Evolutionary conservation across 106 monocot genomes (phyloP).

Genomic region (Gastrodia elata): DNA sequence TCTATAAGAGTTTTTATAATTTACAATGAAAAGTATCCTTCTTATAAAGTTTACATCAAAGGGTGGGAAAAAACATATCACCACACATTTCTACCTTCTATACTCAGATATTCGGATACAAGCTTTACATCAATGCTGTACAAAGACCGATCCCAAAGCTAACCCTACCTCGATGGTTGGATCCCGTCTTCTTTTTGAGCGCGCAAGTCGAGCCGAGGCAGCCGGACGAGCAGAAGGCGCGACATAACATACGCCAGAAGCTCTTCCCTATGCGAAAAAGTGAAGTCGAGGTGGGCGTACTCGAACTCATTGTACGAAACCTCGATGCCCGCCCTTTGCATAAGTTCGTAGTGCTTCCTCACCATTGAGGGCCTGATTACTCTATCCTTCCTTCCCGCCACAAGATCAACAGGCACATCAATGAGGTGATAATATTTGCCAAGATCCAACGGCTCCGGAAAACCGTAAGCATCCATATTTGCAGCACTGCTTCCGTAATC

Average conservation of each 20-base stretch:
- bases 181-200: constrained; percentile 5
- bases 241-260: constrained; percentile 90
- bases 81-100: neutral
- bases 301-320: constrained; percentile 82
- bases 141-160: neutral
- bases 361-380: constrained; percentile 90
- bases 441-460: constrained; percentile 61
- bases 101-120: neutral
- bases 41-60: neutral
- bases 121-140: neutral
- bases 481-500: constrained; percentile 70
- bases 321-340: constrained; percentile 60
- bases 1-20: neutral
- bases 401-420: constrained; percentile 80
- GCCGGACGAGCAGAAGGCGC: constrained; percentile 35
- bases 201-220: constrained; percentile 15
- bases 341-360: constrained; percentile 77
- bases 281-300: constrained; percentile 93
- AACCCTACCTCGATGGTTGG: neutral
- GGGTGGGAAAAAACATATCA: constrained; percentile 2
- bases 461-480: constrained; percentile 77
- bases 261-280: constrained; percentile 89
- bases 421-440: constrained; percentile 68
- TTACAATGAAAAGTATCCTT: neutral
- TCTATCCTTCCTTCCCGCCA: constrained; percentile 77